These are phyloP conservation scores for Colletotrichum sp. DNA, from an alignment of 2,329 filamentous ascomycete species.

Conservation along the genomic window DNA sequence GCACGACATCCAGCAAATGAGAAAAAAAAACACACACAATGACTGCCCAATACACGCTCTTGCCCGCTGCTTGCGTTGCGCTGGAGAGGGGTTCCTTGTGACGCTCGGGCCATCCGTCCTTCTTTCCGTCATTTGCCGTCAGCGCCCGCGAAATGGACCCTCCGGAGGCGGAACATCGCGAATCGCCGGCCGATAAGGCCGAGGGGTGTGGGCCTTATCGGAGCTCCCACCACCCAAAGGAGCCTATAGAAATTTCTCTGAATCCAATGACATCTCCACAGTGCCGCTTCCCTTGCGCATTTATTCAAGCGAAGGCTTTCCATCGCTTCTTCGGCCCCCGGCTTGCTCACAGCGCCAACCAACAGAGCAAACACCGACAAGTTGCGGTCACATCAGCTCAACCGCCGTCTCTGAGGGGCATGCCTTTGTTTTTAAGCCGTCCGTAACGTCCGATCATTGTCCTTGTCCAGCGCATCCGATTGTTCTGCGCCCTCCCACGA, in stretches of 20 bases:
- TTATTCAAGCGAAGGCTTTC: conserved; percentile 10
- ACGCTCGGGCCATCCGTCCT: neutral
- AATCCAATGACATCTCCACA: conserved; percentile 19
- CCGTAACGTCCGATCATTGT: neutral
- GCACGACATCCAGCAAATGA: neutral
- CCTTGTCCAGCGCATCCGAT: neutral
- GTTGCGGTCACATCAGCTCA: neutral
- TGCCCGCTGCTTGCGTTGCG: neutral
- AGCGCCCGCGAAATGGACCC: neutral
- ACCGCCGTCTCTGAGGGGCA: neutral
- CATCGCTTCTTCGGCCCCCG: neutral
- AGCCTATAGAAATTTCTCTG: conserved; percentile 23
- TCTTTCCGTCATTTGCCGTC: neutral
- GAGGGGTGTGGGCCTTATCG: conserved; percentile 21
- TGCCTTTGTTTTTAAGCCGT: neutral
- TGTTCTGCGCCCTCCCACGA: neutral
- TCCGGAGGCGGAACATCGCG: conserved; percentile 13
- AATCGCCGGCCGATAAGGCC: conserved; percentile 20
- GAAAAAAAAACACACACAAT: neutral
- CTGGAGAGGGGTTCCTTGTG: neutral
- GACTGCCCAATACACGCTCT: neutral
- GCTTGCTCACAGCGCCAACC: conserved; percentile 5
- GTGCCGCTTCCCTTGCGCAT: conserved; percentile 5
- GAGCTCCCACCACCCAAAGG: conserved; percentile 12
- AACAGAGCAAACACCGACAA: neutral